Percentiles rank a stretch among this genome's conserved stretches.
These are phyloP conservation scores for Tetrahymena thermophila DNA, from an alignment of 73 alveolate species.

Conservation along the genomic window DNA sequence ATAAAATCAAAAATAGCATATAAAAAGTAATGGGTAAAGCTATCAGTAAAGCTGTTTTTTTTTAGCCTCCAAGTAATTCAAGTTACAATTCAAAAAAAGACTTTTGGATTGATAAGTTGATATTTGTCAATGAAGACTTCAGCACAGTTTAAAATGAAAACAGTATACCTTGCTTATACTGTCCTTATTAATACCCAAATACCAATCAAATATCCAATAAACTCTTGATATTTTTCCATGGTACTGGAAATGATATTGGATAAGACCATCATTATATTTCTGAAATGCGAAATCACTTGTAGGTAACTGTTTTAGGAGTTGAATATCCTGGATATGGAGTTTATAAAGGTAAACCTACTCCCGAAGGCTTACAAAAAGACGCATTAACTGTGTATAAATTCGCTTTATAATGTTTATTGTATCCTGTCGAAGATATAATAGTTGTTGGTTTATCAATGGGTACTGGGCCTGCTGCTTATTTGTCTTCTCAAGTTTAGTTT, in stretches of 20 bases:
- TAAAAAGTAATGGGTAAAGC: not conserved
- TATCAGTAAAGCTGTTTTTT: not conserved
- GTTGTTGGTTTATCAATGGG: constrained; percentile 63
- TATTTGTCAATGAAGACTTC: not conserved
- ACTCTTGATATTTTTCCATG: not conserved
- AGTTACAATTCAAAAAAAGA: not conserved
- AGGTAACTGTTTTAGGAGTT: constrained; percentile 58
- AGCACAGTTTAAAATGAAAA: not conserved
- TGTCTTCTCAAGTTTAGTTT: constrained; percentile 17
- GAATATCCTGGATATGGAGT: constrained; percentile 72
- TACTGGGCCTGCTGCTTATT: constrained; percentile 54
- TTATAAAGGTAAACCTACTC: constrained; percentile 50
- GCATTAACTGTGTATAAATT: constrained; percentile 36
- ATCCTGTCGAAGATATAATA: constrained; percentile 6
- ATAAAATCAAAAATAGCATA: no score
- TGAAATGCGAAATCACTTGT: constrained; percentile 43
- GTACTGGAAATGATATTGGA: not conserved
- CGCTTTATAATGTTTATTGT: not conserved
- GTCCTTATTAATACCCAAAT: not conserved
- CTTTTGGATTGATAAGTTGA: not conserved
- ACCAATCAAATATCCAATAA: not conserved
- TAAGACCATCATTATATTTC: not conserved
- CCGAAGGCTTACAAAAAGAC: constrained; percentile 45
- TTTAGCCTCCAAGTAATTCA: not conserved
- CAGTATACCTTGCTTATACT: not conserved